Evolutionary conservation across 495 filamentous ascomycete genomes (phyloP).

Genomic region (Aspergillus indologenus): DNA sequence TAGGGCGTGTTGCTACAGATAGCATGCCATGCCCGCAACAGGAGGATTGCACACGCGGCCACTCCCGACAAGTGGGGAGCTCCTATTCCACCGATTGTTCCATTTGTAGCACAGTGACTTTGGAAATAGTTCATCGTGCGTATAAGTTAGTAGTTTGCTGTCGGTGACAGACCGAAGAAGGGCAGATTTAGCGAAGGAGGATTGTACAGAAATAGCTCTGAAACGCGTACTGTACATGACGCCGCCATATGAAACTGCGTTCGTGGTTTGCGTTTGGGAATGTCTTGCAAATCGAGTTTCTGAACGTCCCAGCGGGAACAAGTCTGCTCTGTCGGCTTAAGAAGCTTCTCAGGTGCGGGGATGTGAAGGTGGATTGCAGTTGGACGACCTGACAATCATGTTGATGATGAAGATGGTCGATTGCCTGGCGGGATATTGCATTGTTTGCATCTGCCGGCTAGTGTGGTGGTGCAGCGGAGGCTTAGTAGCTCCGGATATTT

Average conservation of each 20-base stretch:
- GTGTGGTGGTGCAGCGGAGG: no score
- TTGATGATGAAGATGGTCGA: no score
- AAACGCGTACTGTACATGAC: neutral
- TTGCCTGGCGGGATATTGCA: neutral
- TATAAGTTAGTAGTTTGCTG: no score
- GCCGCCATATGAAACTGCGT: neutral
- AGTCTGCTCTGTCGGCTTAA: no score
- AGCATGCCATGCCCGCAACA: neutral
- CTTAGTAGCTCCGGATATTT: no score
- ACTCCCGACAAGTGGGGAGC: neutral
- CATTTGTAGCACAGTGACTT: neutral
- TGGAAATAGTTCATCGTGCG: no score
- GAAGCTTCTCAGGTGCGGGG: no score
- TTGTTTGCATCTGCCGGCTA: neutral
- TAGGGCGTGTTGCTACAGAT: neutral
- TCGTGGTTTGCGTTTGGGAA: neutral
- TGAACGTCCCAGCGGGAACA: no score
- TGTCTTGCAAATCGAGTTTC: no score
- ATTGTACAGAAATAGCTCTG: neutral
- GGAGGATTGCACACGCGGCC: neutral
- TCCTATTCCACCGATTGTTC: neutral
- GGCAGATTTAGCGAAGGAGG: neutral
- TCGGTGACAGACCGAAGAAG: neutral
- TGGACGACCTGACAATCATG: no score
- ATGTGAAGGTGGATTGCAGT: no score